Evolutionary conservation across 768 basidiomycete species (phyloP).

Genomic region (Phaeotremella skinneri): DNA sequence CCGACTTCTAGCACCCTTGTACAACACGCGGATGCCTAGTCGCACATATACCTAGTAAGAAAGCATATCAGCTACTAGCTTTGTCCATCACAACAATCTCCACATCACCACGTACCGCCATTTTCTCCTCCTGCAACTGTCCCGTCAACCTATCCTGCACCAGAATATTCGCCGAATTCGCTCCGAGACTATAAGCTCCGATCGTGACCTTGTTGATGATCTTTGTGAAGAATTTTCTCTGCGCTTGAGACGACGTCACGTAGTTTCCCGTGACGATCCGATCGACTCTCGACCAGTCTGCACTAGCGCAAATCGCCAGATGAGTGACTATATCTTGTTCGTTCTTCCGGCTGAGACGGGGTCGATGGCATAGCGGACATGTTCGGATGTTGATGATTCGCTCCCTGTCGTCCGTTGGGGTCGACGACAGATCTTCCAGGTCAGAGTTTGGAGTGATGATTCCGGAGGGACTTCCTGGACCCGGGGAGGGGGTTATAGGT

Average conservation of each 20-base stretch:
- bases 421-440: slow-evolving; percentile 29
- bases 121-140: slow-evolving; percentile 94
- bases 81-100: not conserved
- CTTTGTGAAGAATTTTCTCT: slow-evolving; percentile 95
- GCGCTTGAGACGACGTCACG: slow-evolving; percentile 89
- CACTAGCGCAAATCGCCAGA: slow-evolving; percentile 89
- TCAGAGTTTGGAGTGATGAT: slow-evolving; percentile 29
- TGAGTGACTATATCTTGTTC: slow-evolving; percentile 96
- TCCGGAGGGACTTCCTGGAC: slow-evolving; percentile 12
- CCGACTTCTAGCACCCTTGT: slow-evolving; percentile 77
- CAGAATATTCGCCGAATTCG: slow-evolving; percentile 96
- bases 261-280: slow-evolving; percentile 89
- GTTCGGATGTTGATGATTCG: slow-evolving; percentile 92
- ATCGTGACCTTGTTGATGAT: slow-evolving; percentile 79
- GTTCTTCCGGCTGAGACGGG: slow-evolving; percentile 75
- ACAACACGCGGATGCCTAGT: slow-evolving; percentile 85
- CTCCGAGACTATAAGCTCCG: slow-evolving; percentile 85
- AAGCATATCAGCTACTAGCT: not conserved
- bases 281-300: slow-evolving; percentile 87
- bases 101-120: slow-evolving; percentile 55
- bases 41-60: slow-evolving; percentile 85
- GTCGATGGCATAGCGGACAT: slow-evolving; percentile 90
- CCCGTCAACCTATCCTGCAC: slow-evolving; percentile 92
- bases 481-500: slow-evolving; percentile 11
- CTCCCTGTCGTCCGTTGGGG: slow-evolving; percentile 54